Base-by-base conservation (phyloP, 352 stramenopile species). In the Pythium guiyangense region DNA sequence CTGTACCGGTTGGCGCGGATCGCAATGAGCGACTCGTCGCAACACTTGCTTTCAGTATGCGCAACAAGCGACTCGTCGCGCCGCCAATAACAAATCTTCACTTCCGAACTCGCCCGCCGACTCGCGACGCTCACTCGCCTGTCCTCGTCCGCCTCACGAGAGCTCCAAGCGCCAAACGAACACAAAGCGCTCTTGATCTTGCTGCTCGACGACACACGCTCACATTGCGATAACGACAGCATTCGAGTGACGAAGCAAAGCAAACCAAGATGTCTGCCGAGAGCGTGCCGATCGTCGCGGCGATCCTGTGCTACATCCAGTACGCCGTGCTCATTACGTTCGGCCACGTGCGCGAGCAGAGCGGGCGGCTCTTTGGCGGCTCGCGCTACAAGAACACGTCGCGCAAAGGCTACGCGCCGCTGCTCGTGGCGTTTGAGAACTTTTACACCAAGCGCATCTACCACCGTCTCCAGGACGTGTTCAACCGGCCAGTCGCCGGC, bases 391-490 rank as follows among this genome's bases (percentile, higher is more conserved):
- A 77, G 43, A 80, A n/a, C n/a, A n/a, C n/a, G 67, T 26, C 57
- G n/a, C 65, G 71, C 29, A n/a, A n/a, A n/a, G 90, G 82, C 18
- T 98, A 94, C 69, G 94, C 96, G 31, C 83, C 92, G 11, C 75
- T 99, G 3, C 84, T 99, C 54, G 96, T 98, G 59, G 88, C 86
- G 6, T 99, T 95, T 74, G 97, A 99, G 61, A 98, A 98, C 71
- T 99, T 99, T 58, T 99, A 99, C 75, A 99, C 94, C 3, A 86
- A 98, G 20, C 84, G 97, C 52, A 79, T 99, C 25, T 99, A 99
- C 74, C 95, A 99, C 73, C 91, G 96, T n/a, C 96, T 99, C 52
- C 94, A 98, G 69, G 83, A 92, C 54, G 78, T 85, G 37, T 95
- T 92, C 67, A 92, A 93, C 62, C 85, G 84, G 0, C 85, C 85